Evolutionary conservation across 805 yeast genomes (phyloP).

Genomic region (Yarrowia osloensis): DNA sequence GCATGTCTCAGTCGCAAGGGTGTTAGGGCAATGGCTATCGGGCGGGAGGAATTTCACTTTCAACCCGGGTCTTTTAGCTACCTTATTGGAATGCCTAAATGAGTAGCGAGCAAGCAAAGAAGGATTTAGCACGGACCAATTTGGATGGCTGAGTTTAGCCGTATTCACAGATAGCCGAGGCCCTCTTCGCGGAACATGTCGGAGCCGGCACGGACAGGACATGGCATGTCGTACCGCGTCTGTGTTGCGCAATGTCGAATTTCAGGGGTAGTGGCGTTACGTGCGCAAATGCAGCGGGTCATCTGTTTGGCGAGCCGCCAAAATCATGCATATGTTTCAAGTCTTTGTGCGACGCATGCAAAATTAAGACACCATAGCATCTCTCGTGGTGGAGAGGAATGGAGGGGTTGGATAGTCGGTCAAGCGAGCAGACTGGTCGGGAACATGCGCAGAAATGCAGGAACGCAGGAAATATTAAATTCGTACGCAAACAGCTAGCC

Average conservation of each 20-base stretch:
- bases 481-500: not conserved
- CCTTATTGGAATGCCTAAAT: not conserved
- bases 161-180: not conserved
- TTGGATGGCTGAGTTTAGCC: not conserved
- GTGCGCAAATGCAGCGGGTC: not conserved
- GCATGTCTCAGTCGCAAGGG: constrained; percentile 1
- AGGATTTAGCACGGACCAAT: not conserved
- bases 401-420: not conserved
- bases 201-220: not conserved
- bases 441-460: not conserved
- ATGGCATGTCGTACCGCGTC: not conserved
- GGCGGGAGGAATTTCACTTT: not conserved
- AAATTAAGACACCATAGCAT: constrained; percentile 8
- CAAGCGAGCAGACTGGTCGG: not conserved
- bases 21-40: not conserved
- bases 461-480: not conserved
- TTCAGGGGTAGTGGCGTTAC: constrained; percentile 17
- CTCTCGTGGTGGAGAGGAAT: not conserved
- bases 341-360: constrained; percentile 16
- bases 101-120: not conserved
- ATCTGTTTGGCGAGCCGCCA: not conserved
- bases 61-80: not conserved
- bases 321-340: not conserved
- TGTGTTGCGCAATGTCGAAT: not conserved
- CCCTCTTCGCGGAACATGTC: not conserved